These are phyloP conservation scores for Colletotrichum spinosum DNA, from an alignment of 2,329 filamentous ascomycete genomes.

Conservation along the genomic window DNA sequence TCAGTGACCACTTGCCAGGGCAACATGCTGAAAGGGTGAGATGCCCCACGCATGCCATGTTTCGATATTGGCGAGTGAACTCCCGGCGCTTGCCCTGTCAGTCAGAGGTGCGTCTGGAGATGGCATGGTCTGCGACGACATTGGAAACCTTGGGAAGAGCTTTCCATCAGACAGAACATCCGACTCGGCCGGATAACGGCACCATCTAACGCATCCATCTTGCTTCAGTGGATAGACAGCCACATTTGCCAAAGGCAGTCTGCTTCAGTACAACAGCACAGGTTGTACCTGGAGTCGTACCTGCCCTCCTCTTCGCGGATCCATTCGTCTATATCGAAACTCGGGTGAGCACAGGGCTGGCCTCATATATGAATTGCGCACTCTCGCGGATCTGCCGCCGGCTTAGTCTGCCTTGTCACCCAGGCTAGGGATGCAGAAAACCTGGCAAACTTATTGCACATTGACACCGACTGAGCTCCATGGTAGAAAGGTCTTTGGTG, in stretches of 20 bases:
- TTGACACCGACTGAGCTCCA: not conserved
- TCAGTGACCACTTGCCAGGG: not conserved
- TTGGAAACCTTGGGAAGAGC: too few species aligned
- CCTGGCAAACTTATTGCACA: not conserved
- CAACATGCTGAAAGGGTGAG: not conserved
- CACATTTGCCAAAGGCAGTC: not conserved
- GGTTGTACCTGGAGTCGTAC: not conserved
- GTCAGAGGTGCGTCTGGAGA: too few species aligned
- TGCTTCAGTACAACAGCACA: slow-evolving; percentile 5
- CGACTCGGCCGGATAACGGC: too few species aligned
- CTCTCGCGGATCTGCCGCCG: not conserved
- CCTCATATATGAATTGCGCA: slow-evolving; percentile 24
- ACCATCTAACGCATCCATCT: not conserved
- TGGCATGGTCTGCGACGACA: too few species aligned
- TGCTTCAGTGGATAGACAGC: not conserved
- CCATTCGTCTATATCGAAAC: not conserved
- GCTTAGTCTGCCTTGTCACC: not conserved
- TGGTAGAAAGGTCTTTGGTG: not conserved
- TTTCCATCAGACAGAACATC: too few species aligned
- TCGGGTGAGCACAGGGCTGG: slow-evolving; percentile 3
- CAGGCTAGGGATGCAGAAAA: not conserved
- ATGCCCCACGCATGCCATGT: not conserved
- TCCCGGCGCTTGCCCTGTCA: too few species aligned
- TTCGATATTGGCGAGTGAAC: not conserved
- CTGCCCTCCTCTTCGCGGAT: not conserved